Percentiles rank a stretch among this genome's conserved stretches.
phyloP scores from a whole-genome alignment of 495 filamentous ascomycete species.

The Aspergillus baeticus region DNA sequence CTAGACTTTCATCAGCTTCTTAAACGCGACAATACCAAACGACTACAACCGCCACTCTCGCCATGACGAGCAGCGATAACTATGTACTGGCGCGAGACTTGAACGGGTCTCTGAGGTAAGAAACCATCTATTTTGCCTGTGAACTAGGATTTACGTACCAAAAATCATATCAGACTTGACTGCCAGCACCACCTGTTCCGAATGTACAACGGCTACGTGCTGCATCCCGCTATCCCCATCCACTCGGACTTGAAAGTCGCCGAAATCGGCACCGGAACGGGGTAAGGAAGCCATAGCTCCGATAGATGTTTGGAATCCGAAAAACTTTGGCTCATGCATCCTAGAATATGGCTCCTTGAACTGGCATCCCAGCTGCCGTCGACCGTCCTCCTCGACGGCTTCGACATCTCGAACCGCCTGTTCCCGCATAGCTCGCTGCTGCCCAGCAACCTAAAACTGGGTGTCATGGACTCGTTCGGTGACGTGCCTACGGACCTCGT shows the following conservation, averaged over 20 bases:
- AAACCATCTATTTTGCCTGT: neutral
- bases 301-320: too few relatives aligned
- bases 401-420: conserved; percentile 4
- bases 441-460: neutral
- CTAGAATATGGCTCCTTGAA: neutral
- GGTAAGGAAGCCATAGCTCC: too few relatives aligned
- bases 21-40: neutral
- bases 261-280: neutral
- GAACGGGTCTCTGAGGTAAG: neutral
- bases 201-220: neutral
- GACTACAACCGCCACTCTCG: neutral
- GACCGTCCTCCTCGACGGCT: neutral
- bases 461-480: neutral
- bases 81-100: neutral
- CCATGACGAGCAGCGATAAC: neutral
- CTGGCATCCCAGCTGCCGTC: neutral
- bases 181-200: conserved; percentile 1
- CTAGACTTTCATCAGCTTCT: too few relatives aligned
- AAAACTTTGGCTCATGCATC: too few relatives aligned
- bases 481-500: neutral
- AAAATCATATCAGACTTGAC: neutral
- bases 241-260: neutral
- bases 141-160: neutral
- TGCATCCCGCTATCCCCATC: neutral
- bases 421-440: neutral